Evolutionary conservation across 2,329 filamentous ascomycete species (phyloP), one percentile per base, ranked within the genome.

Genomic region (Venturia effusa): DNA sequence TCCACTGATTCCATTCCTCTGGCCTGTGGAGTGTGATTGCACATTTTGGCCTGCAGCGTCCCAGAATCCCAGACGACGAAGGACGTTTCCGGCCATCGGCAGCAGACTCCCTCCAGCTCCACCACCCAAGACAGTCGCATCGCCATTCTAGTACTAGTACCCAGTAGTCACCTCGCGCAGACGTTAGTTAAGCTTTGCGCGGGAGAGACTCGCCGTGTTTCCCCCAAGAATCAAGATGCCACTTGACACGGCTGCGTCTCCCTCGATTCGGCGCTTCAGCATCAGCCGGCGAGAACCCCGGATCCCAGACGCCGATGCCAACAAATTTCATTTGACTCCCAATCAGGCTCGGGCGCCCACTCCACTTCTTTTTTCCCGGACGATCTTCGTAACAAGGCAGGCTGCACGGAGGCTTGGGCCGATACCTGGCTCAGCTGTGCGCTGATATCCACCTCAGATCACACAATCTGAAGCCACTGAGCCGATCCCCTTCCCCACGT

Each of bases 321-420:
- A 67, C 61, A 59, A 60, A 64, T 59, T 65, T 62, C 48, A 61
- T 61, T 63, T 60, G 63, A 61, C 63, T 62, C 66, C 64, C 45
- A 59, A 64, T 68, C 66, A 63, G 68, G 65, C 67, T 68, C 72
- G 69, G 70, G 43, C 65, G 40, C 67, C 64, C 65, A 65, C 68
- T 69, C 65, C 68, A n/a, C n/a, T n/a, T n/a, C n/a, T n/a, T 69
- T 68, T 69, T 70, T 68, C 17, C 69, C 71, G 69, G 69, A 68
- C 68, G 70, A 72, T 72, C 70, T 68, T 71, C 69, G 69, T 64
- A 64, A 48, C 64, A 45, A 66, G 62, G 61, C 62, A 32, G 48
- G 4, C n/a, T n/a, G n/a, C n/a, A n/a, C 45, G 45, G 45, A 51
- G 45, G 48, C 27, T 55, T 55, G 48, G 48, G 24, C 48, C 51